phyloP scores from a whole-genome alignment of 768 basidiomycete species.

The Pilatotrama ljubarskyi region DNA sequence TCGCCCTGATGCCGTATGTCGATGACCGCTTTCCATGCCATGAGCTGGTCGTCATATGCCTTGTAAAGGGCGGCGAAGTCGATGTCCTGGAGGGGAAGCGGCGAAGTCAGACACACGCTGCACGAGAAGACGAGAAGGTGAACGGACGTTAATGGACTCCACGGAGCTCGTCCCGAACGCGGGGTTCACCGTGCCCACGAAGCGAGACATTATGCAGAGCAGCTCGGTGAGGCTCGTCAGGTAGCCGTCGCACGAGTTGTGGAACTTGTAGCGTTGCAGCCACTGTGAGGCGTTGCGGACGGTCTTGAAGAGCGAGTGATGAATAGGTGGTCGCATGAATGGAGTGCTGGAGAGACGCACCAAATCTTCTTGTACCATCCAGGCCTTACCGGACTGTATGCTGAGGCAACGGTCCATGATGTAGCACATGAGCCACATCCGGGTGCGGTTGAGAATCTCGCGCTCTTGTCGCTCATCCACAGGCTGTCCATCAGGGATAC shows the following conservation, averaged over 20 bases:
- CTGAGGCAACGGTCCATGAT: constrained; percentile 74
- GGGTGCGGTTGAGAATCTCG: constrained; percentile 66
- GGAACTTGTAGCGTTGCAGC: constrained; percentile 29
- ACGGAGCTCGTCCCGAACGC: constrained; percentile 20
- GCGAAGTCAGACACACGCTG: not conserved
- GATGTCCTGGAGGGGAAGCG: constrained; percentile 18
- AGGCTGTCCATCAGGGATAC: constrained; percentile 43
- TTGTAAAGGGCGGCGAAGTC: constrained; percentile 26
- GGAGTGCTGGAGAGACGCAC: constrained; percentile 41
- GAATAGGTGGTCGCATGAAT: constrained; percentile 14
- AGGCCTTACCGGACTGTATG: constrained; percentile 75
- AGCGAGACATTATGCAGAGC: constrained; percentile 33
- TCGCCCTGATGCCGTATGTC: constrained; percentile 23
- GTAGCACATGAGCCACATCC: constrained; percentile 77
- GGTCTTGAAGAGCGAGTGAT: constrained; percentile 41
- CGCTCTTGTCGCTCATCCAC: constrained; percentile 56
- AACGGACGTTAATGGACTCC: constrained; percentile 16
- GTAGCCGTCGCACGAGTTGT: constrained; percentile 30
- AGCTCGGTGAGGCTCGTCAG: constrained; percentile 34
- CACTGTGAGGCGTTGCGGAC: constrained; percentile 27
- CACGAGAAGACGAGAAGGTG: not conserved
- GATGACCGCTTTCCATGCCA: constrained; percentile 21
- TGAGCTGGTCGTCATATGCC: constrained; percentile 27
- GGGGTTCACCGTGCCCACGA: constrained; percentile 27
- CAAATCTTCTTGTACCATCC: constrained; percentile 66